phyloP scores from a whole-genome alignment of 2,329 filamentous ascomycete species.

The Whalleya microplaca region DNA sequence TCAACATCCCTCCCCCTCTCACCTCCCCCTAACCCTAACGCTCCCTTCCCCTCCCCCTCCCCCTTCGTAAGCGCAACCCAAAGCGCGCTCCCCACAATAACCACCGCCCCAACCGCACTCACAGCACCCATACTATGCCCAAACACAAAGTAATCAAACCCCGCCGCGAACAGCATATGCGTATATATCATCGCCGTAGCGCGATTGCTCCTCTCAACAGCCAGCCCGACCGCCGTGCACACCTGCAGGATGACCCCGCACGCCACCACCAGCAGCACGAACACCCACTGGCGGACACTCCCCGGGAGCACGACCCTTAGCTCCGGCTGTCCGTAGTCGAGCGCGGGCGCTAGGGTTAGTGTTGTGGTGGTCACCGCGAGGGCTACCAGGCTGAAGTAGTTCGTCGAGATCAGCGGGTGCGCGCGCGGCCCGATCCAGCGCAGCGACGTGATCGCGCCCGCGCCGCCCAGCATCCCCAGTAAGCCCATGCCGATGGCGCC shows the following conservation, averaged over 20 bases:
- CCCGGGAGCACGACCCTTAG: too few relatives aligned
- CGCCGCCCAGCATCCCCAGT: conserved; percentile 75
- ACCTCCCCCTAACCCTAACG: not conserved
- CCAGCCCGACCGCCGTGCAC: conserved; percentile 76
- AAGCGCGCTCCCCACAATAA: conserved; percentile 58
- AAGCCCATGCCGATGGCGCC: conserved; percentile 72
- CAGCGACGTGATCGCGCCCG: conserved; percentile 75
- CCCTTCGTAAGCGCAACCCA: conserved; percentile 53
- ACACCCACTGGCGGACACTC: conserved; percentile 66
- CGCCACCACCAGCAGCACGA: conserved; percentile 69
- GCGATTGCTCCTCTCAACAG: conserved; percentile 68
- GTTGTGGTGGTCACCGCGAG: conserved; percentile 67
- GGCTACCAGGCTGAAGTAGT: conserved; percentile 77
- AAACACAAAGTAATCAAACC: conserved; percentile 57
- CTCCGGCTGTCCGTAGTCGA: conserved; percentile 46
- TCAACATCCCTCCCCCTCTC: conserved; percentile 9
- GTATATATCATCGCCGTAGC: conserved; percentile 63
- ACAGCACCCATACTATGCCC: conserved; percentile 53
- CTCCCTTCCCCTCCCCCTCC: conserved; percentile 32
- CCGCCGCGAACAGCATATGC: conserved; percentile 59
- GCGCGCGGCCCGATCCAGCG: conserved; percentile 79
- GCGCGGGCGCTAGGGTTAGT: conserved; percentile 62
- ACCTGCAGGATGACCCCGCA: conserved; percentile 87
- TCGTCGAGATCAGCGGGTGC: conserved; percentile 83
- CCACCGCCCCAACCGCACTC: conserved; percentile 51